Percentiles rank a stretch among this genome's conserved stretches.
Evolutionary conservation across 805 yeast species (phyloP).

Genomic region (Lipomyces sp.): DNA sequence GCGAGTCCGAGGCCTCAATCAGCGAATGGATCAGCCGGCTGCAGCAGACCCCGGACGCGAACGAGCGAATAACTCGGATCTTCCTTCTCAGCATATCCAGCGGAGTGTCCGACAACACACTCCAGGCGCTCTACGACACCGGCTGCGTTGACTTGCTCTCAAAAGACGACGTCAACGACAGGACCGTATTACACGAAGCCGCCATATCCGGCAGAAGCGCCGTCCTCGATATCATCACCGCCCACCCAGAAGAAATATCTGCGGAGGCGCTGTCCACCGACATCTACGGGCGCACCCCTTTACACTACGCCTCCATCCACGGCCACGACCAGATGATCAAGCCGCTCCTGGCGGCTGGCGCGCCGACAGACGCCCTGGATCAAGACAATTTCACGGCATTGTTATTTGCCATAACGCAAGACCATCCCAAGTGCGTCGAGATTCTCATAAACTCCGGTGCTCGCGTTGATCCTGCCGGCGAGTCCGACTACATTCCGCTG

Average conservation of each 20-base stretch:
- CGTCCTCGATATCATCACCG: conserved; percentile 37
- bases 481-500: conserved; percentile 52
- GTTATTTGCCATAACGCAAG: conserved; percentile 69
- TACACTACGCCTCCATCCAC: conserved; percentile 76
- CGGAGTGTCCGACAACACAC: conserved; percentile 60
- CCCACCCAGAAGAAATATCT: conserved; percentile 5
- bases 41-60: conserved; percentile 41
- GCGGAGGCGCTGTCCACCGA: conserved; percentile 37
- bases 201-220: conserved; percentile 37
- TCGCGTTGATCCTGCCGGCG: conserved; percentile 39
- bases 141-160: conserved; percentile 58
- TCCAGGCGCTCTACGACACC: conserved; percentile 47
- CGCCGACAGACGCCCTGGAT: conserved; percentile 39
- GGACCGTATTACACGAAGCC: conserved; percentile 72
- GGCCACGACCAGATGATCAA: conserved; percentile 47
- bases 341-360: conserved; percentile 43
- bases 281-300: conserved; percentile 65
- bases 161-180: conserved; percentile 68
- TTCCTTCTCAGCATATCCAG: conserved; percentile 66
- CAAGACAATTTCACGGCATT: conserved; percentile 66
- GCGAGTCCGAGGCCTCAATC: conserved; percentile 41
- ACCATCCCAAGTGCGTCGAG: conserved; percentile 54
- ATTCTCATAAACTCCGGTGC: conserved; percentile 51
- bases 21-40: conserved; percentile 47
- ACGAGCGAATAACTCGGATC: conserved; percentile 58